Base-by-base conservation (phyloP, 2,329 filamentous ascomycete species). In the Colletotrichum australisinense region DNA sequence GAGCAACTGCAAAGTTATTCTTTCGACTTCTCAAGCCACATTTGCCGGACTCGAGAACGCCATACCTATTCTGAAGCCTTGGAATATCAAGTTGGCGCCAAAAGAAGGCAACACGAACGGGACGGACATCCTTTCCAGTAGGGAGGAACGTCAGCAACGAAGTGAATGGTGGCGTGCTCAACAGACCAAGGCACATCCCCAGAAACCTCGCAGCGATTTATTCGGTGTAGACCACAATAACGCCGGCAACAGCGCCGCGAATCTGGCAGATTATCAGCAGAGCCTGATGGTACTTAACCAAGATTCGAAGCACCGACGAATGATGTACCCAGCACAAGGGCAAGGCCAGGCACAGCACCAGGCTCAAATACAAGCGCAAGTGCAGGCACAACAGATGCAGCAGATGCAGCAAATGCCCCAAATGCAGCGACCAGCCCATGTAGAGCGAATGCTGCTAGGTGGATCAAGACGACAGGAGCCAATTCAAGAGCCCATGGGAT, bases 1-100 rank as follows among this genome's bases (percentile, higher is more conserved):
- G 91, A 84, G 83, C 35, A 87, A 89, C 80, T 88, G 89, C 79
- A 89, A 87, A 74, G 81, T 93, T 49, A 87, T 86, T 0, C 86
- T 93, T 5, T 93, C 91, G 3, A 93, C 90, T 0, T 92, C 90
- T 0, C 89, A 92, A 76, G 88, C 90, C 4, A 86, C 86, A 5
- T 91, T 89, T 66, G 85, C 88, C 1, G 87, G 87, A 1, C 81
- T 92, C 2, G 85, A 88, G 28, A 88, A 92, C 71, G 80, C 81
- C 14, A 87, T 90, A 1, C 91, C 91, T 0, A 81, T 79, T 4
- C 84, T 93, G 46, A 78, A 83, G 1, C 85, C 89, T 0, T 93
- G 91, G 91, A 86, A 83, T 63, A 83, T 93, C 75, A 86, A 86
- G 70, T 80, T 91, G 7, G 82, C 78, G 16, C 80, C 82, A 35